These are phyloP conservation scores for Moesziomyces globuligerus DNA, from an alignment of 1,284 basidiomycete genomes.

Conservation along the genomic window DNA sequence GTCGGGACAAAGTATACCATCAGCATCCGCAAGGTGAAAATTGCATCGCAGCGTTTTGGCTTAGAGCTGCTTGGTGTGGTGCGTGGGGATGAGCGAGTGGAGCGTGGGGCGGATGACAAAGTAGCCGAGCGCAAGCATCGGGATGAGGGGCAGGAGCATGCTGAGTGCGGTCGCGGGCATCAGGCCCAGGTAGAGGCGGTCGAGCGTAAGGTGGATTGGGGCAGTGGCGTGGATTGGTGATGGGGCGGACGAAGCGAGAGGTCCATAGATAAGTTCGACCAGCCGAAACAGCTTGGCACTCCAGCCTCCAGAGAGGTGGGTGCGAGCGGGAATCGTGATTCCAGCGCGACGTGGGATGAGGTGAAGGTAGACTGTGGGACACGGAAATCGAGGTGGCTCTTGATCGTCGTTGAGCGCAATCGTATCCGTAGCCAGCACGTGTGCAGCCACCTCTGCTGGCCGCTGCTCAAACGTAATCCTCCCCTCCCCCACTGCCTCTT, in stretches of 20 bases:
- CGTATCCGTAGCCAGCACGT: constrained; percentile 33
- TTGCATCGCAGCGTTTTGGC: no score
- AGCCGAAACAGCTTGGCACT: background rate
- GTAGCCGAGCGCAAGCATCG: background rate
- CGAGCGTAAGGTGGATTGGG: constrained; percentile 7
- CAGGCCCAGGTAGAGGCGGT: background rate
- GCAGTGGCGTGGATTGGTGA: background rate
- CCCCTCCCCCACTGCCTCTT: background rate
- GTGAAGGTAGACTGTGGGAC: constrained; percentile 26
- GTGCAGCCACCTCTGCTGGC: background rate
- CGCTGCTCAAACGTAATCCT: constrained; percentile 14
- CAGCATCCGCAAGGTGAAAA: no score
- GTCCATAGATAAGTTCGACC: background rate
- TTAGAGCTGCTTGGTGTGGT: no score
- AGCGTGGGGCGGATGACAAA: background rate
- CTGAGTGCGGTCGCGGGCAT: background rate
- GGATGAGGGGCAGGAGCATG: background rate
- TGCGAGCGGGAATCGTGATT: background rate
- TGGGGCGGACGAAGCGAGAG: no score
- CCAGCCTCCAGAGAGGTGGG: no score
- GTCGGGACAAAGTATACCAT: no score
- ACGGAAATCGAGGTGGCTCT: constrained; percentile 11
- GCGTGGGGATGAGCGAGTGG: background rate
- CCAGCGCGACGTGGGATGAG: background rate
- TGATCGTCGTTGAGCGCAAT: constrained; percentile 10